Evolutionary conservation across 2,329 filamentous ascomycete species (phyloP).

Genomic region (Didymella pomorum): DNA sequence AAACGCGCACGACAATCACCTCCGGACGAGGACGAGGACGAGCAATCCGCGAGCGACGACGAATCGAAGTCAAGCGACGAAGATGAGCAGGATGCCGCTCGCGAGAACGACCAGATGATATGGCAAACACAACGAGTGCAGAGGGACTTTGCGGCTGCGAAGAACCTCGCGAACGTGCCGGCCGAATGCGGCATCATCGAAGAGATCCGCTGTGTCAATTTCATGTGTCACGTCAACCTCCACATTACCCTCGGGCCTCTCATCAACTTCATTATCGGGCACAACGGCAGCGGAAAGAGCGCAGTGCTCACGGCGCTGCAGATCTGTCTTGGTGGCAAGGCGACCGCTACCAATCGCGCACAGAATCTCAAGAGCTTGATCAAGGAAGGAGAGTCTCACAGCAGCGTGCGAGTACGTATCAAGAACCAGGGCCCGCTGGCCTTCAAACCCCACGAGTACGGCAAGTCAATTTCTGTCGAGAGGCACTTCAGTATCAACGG

Average conservation of each 20-base stretch:
- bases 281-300: constrained; percentile 98
- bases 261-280: constrained; percentile 97
- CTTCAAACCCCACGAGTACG: constrained; percentile 83
- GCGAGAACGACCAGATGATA: constrained; percentile 34
- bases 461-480: constrained; percentile 87
- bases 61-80: constrained; percentile 24
- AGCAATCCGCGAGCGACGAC: constrained; percentile 27
- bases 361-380: constrained; percentile 89
- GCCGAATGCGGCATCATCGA: constrained; percentile 89
- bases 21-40: constrained; percentile 32
- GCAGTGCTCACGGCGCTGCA: constrained; percentile 92
- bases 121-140: constrained; percentile 44
- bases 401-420: constrained; percentile 80
- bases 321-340: constrained; percentile 93
- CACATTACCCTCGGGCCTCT: constrained; percentile 87
- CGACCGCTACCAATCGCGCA: constrained; percentile 89
- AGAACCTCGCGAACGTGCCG: constrained; percentile 65
- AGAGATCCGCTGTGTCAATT: constrained; percentile 85
- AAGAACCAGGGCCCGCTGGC: constrained; percentile 89
- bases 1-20: constrained; percentile 42
- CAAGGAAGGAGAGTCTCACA: constrained; percentile 79
- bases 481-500: constrained; percentile 82
- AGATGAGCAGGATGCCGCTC: constrained; percentile 26
- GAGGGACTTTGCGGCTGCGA: constrained; percentile 32
- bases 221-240: constrained; percentile 92